These are phyloP conservation scores for Parastagonospora nodorum DNA, from an alignment of 2,329 filamentous ascomycete species.

Conservation along the genomic window DNA sequence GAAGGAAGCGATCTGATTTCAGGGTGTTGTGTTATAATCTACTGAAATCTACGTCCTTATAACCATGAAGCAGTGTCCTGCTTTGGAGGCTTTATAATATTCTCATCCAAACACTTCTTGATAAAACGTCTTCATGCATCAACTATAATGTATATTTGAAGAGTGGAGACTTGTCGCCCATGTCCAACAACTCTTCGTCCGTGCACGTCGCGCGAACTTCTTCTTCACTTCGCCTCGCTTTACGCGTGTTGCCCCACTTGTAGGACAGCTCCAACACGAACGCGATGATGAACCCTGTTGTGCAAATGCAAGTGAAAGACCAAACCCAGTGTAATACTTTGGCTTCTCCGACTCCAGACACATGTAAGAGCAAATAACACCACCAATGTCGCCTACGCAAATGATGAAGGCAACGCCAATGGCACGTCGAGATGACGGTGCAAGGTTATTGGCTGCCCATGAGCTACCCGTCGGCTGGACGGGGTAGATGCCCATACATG, in stretches of 20 bases:
- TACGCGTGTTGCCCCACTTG: slow-evolving; percentile 43
- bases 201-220: slow-evolving; percentile 43
- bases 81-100: too few species aligned
- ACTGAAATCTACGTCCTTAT: too few species aligned
- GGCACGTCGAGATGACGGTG: slow-evolving; percentile 35
- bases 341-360: slow-evolving; percentile 44
- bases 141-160: slow-evolving; percentile 41
- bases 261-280: slow-evolving; percentile 35
- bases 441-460: slow-evolving; percentile 39
- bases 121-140: not conserved
- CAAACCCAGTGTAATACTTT: slow-evolving; percentile 45
- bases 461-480: slow-evolving; percentile 37
- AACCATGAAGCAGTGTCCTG: too few species aligned
- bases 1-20: not conserved
- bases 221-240: slow-evolving; percentile 43
- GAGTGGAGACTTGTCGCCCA: slow-evolving; percentile 49
- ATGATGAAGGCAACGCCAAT: slow-evolving; percentile 39
- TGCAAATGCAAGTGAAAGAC: slow-evolving; percentile 38
- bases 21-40: too few species aligned
- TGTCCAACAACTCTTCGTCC: slow-evolving; percentile 43
- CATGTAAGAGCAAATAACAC: slow-evolving; percentile 42
- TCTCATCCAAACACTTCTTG: too few species aligned
- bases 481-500: slow-evolving; percentile 48
- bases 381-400: slow-evolving; percentile 35
- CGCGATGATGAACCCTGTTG: slow-evolving; percentile 27